A percentile compares a stretch with the other conserved stretches of the same genome.
These are phyloP conservation scores for Gleditsia sinensis DNA, from an alignment of 306 rosid species.

Conservation along the genomic window DNA sequence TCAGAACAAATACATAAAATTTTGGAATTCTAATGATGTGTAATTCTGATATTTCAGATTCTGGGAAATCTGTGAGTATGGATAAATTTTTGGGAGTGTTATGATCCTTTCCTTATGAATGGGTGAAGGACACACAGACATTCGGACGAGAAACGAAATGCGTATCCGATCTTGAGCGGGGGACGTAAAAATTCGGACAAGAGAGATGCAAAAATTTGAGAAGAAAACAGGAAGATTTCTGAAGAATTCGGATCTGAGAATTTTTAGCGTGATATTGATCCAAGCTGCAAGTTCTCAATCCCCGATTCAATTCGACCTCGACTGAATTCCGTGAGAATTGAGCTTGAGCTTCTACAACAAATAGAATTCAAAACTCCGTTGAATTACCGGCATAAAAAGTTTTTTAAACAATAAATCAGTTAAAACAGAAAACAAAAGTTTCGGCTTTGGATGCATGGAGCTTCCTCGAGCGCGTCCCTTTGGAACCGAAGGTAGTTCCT, in stretches of 20 bases:
- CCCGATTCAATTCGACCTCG: conserved; percentile 15
- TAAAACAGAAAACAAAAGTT: not conserved
- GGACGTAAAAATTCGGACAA: not conserved
- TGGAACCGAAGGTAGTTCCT: conserved; percentile 68
- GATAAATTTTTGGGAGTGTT: conserved; percentile 9
- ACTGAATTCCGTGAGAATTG: conserved; percentile 39
- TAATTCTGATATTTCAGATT: conserved; percentile 48
- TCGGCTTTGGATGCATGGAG: conserved; percentile 64
- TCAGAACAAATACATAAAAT: not conserved
- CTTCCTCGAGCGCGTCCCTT: conserved; percentile 81
- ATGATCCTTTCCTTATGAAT: conserved; percentile 21
- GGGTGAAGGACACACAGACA: not conserved
- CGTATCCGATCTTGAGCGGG: conserved; percentile 54
- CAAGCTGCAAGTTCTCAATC: conserved; percentile 13
- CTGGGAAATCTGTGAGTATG: conserved; percentile 21
- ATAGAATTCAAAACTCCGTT: conserved; percentile 32
- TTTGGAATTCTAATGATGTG: conserved; percentile 3
- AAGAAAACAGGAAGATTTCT: not conserved
- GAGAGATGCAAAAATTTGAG: not conserved
- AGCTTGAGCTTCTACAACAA: conserved; percentile 18
- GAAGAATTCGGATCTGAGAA: conserved; percentile 53
- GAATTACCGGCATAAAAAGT: conserved; percentile 23
- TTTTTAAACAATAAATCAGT: not conserved
- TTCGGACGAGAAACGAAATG: conserved; percentile 42
- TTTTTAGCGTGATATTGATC: conserved; percentile 7